A percentile compares a stretch with the other conserved stretches of the same genome.
phyloP scores from a whole-genome alignment of 2,329 filamentous ascomycete species.

The Dryadomyces sulphureus region DNA sequence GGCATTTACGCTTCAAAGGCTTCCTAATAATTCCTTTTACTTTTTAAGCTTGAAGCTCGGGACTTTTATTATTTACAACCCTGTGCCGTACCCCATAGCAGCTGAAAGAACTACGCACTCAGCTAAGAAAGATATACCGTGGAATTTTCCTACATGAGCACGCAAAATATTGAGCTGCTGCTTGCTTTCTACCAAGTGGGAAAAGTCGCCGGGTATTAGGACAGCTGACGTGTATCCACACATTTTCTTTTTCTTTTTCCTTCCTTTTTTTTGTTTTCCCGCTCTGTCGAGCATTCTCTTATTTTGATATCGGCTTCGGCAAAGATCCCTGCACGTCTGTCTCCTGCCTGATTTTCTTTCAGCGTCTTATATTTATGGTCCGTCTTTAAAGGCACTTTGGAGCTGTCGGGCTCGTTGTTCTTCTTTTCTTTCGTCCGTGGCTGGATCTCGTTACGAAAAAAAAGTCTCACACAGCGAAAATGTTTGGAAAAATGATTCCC shows the following conservation, averaged over 20 bases:
- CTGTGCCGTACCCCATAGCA: background rate
- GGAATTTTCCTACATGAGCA: background rate
- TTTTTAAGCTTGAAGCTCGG: background rate
- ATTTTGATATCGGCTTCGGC: background rate
- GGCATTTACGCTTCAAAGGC: too few relatives aligned
- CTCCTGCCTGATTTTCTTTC: background rate
- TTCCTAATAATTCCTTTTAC: background rate
- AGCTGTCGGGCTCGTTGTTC: background rate
- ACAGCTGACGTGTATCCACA: background rate
- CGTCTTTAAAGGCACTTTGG: background rate
- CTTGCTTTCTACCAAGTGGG: background rate
- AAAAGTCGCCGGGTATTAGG: background rate
- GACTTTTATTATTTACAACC: background rate
- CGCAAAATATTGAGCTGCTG: background rate
- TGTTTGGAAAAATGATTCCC: background rate
- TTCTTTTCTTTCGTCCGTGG: background rate
- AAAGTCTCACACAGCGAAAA: background rate
- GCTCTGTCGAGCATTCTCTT: background rate
- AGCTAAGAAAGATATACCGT: background rate
- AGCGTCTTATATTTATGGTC: background rate
- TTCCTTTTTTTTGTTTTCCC: background rate
- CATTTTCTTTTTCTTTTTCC: background rate
- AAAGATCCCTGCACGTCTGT: background rate
- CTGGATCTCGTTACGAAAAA: background rate
- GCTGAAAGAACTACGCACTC: background rate